These are phyloP conservation scores for Hordeum marinum DNA, from an alignment of 176 grass and related monocot genomes.

Conservation along the genomic window DNA sequence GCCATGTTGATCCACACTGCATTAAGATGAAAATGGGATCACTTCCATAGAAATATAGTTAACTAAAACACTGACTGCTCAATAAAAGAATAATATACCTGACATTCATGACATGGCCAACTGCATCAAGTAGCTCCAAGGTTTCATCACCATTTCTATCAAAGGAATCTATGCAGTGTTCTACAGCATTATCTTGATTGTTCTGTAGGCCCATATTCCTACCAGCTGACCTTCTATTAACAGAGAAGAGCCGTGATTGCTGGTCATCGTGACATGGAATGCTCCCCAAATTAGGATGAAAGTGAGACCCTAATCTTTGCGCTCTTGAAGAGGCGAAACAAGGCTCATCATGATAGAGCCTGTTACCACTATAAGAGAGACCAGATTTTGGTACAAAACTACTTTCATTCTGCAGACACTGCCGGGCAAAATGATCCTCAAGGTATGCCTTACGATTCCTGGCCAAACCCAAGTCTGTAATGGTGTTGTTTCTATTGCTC, in stretches of 20 bases:
- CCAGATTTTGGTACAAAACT: conserved; percentile 35
- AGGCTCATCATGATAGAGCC: conserved; percentile 29
- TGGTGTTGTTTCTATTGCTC: conserved; percentile 19
- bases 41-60: not conserved
- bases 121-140: conserved; percentile 67
- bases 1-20: conserved; percentile 93
- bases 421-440: conserved; percentile 43
- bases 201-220: conserved; percentile 45
- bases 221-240: conserved; percentile 32
- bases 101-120: conserved; percentile 75
- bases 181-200: conserved; percentile 37
- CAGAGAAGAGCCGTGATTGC: conserved; percentile 12
- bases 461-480: conserved; percentile 38
- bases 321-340: conserved; percentile 19
- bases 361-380: conserved; percentile 29
- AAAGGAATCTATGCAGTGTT: conserved; percentile 47
- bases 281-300: conserved; percentile 17
- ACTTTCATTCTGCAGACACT: conserved; percentile 49
- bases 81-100: conserved; percentile 50
- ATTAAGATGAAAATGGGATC: conserved; percentile 11
- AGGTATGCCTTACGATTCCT: conserved; percentile 51
- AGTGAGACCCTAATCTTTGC: conserved; percentile 28
- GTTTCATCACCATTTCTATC: conserved; percentile 46
- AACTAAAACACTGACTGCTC: not conserved
- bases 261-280: conserved; percentile 20